A percentile compares a stretch with the other conserved stretches of the same genome.
phyloP scores from a whole-genome alignment of 1,284 basidiomycete species.

The Ganoderma resinaceum region DNA sequence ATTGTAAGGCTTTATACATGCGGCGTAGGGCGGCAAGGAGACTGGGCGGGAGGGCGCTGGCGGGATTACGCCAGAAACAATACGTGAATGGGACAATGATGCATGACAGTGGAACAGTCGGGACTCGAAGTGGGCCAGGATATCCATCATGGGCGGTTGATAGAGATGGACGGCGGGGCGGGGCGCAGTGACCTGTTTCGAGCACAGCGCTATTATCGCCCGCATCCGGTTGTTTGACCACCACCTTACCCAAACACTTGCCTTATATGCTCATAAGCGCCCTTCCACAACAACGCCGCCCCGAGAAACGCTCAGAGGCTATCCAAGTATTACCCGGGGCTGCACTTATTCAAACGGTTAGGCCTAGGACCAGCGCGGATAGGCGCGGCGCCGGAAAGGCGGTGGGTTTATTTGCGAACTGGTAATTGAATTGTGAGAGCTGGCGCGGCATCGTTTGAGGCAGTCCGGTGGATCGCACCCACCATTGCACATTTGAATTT shows the following conservation, averaged over 20 bases:
- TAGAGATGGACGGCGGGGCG: neutral
- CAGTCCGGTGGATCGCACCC: neutral
- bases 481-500: neutral
- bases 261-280: constrained; percentile 5
- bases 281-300: neutral
- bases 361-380: neutral
- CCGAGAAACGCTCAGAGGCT: neutral
- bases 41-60: constrained; percentile 4
- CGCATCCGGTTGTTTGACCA: constrained; percentile 9
- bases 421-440: neutral
- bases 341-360: neutral
- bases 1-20: constrained; percentile 19
- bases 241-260: constrained; percentile 5
- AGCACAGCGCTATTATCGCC: constrained; percentile 3
- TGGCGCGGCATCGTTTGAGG: neutral
- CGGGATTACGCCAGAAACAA: constrained; percentile 15
- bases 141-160: neutral
- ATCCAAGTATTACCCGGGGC: neutral
- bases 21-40: constrained; percentile 4
- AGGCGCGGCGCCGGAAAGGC: neutral
- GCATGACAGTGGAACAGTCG: neutral
- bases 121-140: neutral
- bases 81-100: constrained; percentile 19
- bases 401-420: neutral
- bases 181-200: neutral